Conservation (phyloP, 2,329 filamentous ascomycete species). For the Colletotrichum tanaceti region DNA sequence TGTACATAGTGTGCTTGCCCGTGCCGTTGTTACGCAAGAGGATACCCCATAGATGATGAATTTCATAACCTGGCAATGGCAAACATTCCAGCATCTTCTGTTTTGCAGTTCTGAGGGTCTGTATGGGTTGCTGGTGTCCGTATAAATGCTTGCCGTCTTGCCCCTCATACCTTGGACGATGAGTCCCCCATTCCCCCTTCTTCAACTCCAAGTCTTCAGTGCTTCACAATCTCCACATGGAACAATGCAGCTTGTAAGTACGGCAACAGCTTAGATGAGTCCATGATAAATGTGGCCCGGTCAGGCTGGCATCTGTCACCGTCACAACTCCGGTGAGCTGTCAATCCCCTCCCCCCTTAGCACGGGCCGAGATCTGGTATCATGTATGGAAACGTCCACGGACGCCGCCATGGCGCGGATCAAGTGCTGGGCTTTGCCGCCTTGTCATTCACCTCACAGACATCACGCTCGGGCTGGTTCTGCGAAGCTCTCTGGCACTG, state of each 20-base stretch:
- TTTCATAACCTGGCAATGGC: constrained; percentile 13
- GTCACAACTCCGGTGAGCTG: neutral
- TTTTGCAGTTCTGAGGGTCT: neutral
- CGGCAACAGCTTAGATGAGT: neutral
- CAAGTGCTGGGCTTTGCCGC: neutral
- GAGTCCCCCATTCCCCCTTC: neutral
- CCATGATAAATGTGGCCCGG: neutral
- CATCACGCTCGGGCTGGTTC: neutral
- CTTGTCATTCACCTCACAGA: constrained; percentile 6
- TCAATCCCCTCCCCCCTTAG: neutral
- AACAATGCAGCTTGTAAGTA: neutral
- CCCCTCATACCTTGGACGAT: neutral
- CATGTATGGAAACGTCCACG: constrained; percentile 1
- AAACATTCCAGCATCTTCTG: neutral
- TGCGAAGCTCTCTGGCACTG: constrained; percentile 7
- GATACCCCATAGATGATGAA: constrained; percentile 34
- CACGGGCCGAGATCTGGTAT: constrained; percentile 1
- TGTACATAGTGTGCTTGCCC: constrained; percentile 2
- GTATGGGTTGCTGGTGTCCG: neutral
- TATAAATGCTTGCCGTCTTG: no score
- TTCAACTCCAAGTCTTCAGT: no score
- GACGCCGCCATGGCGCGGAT: constrained; percentile 4
- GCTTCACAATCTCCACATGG: neutral
- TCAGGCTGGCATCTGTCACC: neutral
- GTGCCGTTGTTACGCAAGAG: constrained; percentile 14